Evolutionary conservation across 2,329 filamentous ascomycete species (phyloP), one percentile per base, ranked within the genome.

Genomic region (Penicillium sp.): DNA sequence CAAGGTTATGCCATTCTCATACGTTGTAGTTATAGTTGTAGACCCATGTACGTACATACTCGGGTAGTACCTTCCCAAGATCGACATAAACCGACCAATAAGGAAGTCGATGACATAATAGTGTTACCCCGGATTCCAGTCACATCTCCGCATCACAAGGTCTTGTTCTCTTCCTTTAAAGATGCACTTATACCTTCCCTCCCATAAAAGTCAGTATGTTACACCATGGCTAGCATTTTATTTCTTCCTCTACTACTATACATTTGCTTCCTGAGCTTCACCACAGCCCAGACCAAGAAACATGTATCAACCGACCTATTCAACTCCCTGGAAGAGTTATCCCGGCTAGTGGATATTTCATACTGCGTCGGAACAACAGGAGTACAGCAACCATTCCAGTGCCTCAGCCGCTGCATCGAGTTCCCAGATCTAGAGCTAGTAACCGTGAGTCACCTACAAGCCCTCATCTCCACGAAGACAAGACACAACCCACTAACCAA

Each of bases 331-430:
- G 92, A 97, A 75, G 90, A 96, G 68, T 81, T 93, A 55, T 86
- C 93, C n/a, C 88, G 93, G 53, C 83, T 97, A 27, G 93, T 97
- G 61, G 94, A 99, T 73, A 94, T 97, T 59, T 82, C 91, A 48
- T 97, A 97, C 77, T 99, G 94, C 74, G 90, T 97, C 58, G 92
- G 93, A 61, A 87, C 84, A 6, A 88, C 89, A 0, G 94, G 93
- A 39, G 87, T 99, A 60, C 81, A 83, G 49, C 86, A 87, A 64
- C 94, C 94, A 0, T 99, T 99, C 73, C 78, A 82, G 33, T 99
- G 94, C 75, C 83, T 88, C 15, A 94, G 90, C 58, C 89, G 90
- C 64, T 99, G 94, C 77, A 79, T 80, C 38, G 91, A 97, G 57
- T 97, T 97, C 62, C 86, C 89, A 1, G 80, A 82, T 3, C 87